These are phyloP conservation scores for Suillus alpinus DNA, from an alignment of 768 basidiomycete genomes.

Conservation along the genomic window DNA sequence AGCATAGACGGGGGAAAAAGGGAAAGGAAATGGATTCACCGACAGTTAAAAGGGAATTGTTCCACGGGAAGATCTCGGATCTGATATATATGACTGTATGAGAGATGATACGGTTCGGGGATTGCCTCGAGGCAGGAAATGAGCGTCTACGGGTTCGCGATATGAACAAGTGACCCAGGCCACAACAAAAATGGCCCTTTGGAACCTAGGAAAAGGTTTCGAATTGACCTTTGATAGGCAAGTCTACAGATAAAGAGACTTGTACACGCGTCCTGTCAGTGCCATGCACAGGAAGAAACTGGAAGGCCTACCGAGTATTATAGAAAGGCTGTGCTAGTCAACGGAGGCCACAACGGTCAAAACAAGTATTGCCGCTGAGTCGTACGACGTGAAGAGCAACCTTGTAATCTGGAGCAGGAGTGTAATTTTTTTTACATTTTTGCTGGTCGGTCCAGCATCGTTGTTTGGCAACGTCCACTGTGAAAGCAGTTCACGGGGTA, in stretches of 20 bases:
- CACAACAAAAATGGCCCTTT: background rate
- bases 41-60: slow-evolving; percentile 15
- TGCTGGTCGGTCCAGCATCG: background rate
- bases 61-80: slow-evolving; percentile 9
- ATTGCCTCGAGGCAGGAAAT: slow-evolving; percentile 21
- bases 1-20: slow-evolving; percentile 18
- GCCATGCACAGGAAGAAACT: background rate
- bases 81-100: slow-evolving; percentile 7
- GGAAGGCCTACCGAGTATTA: background rate
- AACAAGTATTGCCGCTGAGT: background rate
- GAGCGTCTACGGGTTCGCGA: slow-evolving; percentile 10
- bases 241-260: slow-evolving; percentile 3
- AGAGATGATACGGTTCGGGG: slow-evolving; percentile 10
- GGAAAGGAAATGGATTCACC: slow-evolving; percentile 8
- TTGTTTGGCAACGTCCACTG: background rate
- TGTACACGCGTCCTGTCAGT: slow-evolving; percentile 2
- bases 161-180: slow-evolving; percentile 1
- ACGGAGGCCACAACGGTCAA: background rate
- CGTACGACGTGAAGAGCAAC: background rate
- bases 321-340: background rate
- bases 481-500: slow-evolving; percentile 3
- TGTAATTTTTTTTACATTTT: background rate
- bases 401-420: background rate
- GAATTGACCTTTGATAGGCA: slow-evolving; percentile 7
- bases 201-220: background rate